Evolutionary conservation across 805 yeast species (phyloP), one percentile per base, ranked within the genome.

Genomic region (Suhomyces kilbournensis): DNA sequence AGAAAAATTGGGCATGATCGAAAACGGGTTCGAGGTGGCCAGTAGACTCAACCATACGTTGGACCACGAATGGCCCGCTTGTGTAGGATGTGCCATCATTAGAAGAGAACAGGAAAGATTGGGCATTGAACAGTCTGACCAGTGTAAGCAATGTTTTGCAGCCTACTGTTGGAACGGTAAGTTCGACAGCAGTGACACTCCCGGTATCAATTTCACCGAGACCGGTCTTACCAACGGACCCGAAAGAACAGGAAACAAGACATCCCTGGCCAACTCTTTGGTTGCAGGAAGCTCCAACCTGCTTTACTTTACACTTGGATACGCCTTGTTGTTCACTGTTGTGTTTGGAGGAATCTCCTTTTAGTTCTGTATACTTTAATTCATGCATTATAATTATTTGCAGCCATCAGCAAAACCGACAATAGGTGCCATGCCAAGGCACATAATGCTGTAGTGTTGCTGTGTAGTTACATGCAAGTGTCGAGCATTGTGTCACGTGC

Each of bases 171-270:
- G 70, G 70, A 59, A 65, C 44, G 70, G 70, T 7, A 15, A 30
- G 15, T 9, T 45, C 14, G 52, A 53, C 46, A 25, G 32, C 19
- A 39, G 40, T 3, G 53, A 49, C 19, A 53, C 48, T 6, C 58
- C 65, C 1, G 62, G 59, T 56, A 64, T 74, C 48, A 72, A 74
- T 57, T 76, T 72, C 61, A 76, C 80, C 20, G 61, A 64, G 1
- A 61, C 65, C 19, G 81, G 81, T 28, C 58, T 71, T 46, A 72
- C 77, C 20, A 60, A 61, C 26, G 70, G 58, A 2, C 54, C 50
- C 3, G 64, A 66, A 25, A 62, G 57, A 10, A 60, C 61, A 14
- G 67, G 61, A 25, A 57, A 55, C 46, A 63, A 58, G 19, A 59
- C 62, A 9, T 52, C 58, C 38, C 59, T 60, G 44, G 60, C 62